Percentiles rank a stretch among this genome's conserved stretches.
Evolutionary conservation across 306 rosid species (phyloP).

Genomic region (Castanea sativa): DNA sequence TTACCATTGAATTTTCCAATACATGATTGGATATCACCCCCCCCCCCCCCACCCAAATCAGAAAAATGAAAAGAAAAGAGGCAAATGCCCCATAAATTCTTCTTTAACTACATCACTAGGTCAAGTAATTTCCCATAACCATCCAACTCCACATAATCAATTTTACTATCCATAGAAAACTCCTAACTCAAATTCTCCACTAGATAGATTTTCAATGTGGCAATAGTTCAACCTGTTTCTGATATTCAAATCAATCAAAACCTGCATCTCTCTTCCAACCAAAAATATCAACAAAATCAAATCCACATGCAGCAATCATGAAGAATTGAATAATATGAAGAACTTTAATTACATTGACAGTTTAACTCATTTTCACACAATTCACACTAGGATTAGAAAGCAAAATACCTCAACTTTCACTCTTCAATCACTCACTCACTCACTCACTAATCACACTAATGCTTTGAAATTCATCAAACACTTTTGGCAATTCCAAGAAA

Average conservation of each 20-base stretch:
- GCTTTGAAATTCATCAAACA: too few relatives aligned
- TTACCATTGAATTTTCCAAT: neutral
- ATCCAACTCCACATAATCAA: neutral
- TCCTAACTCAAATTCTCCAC: neutral
- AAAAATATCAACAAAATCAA: neutral
- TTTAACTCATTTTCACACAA: neutral
- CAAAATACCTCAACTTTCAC: too few relatives aligned
- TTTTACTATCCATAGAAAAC: neutral
- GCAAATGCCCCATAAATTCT: constrained; percentile 4
- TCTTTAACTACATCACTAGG: neutral
- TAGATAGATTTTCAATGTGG: neutral
- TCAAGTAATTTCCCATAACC: neutral
- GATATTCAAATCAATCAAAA: neutral
- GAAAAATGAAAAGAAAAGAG: neutral
- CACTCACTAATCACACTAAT: neutral
- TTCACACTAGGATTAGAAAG: neutral
- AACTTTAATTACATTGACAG: neutral
- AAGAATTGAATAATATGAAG: too few relatives aligned
- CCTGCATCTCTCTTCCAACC: neutral
- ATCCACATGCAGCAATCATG: neutral
- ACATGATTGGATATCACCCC: neutral
- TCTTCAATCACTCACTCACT: neutral
- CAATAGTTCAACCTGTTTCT: neutral
- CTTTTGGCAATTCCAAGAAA: too few relatives aligned
- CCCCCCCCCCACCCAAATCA: too few relatives aligned